Evolutionary conservation across 768 basidiomycete genomes (phyloP), one percentile per base, ranked within the genome.

Genomic region (Podaxis carcinomalis): DNA sequence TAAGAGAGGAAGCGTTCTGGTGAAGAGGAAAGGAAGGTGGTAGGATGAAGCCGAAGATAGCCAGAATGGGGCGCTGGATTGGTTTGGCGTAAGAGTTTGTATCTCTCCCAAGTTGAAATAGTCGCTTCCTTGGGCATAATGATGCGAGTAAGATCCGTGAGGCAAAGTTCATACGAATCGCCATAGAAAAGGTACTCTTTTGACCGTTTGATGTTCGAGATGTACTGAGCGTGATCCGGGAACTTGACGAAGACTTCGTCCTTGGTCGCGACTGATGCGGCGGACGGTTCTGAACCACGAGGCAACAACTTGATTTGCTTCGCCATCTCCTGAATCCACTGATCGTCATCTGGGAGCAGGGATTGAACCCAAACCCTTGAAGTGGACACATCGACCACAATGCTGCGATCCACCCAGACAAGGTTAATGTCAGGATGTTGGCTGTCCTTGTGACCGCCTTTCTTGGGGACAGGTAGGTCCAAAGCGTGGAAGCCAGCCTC

Each of bases 1-100:
- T 77, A 94, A 36, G 87, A 92, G 16, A 98, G 77, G 74, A 98
- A 97, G 4, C 94, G 85, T 67, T 98, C 95, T 0, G 95, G 95
- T 1, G 92, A 95, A 2, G 94, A 95, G 1, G 89, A 90, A 50
- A 97, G 74, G 19, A 97, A 74, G 3, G 87, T 87, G 0, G 89
- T 86, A 0, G 89, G 89, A 66, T 88, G 84, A 6, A 93, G 76
- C 23, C 90, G 88, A 52, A 93, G 71, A 73, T 86, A 97, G 0
- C 86, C 89, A 1, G 92, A 89, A 73, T 96, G 87, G 4, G 94
- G 94, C 2, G 95, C 93, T 3, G 95, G 93, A 68, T 98, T 98
- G 52, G 78, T 76, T 39, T 78, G 71, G 32, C 93, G 87, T 39
- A 97, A 81, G 46, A 70, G 70, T 67, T 87, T 88, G 75, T 90